Evolutionary conservation across 2,329 filamentous ascomycete genomes (phyloP), one percentile per base, ranked within the genome.

Genomic region (Aspergillus phoenicis): DNA sequence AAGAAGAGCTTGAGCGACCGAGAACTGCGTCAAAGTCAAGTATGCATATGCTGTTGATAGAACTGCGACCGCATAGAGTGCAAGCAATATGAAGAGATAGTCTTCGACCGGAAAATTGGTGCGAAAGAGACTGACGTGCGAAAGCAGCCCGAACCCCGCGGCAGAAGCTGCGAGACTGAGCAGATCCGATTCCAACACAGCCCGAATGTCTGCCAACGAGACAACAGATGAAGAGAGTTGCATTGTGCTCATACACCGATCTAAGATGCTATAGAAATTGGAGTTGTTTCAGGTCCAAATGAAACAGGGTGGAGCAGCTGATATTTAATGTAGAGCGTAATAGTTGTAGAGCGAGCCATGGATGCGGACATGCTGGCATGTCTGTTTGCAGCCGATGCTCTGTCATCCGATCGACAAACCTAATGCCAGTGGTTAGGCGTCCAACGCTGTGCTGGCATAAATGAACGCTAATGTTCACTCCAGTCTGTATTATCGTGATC

Each of bases 91-190:
- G 22, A 60, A 55, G n/a, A 62, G 41, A 45, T 62, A 51, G 11
- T 58, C 48, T 52, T 62, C 62, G 17, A 54, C 54, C 11, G 60
- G 60, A 13, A 64, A 58, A 33, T 7, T 48, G 11, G 56, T 55
- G 24, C 57, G 53, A 38, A 62, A 62, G 17, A 62, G 5, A 6
- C 26, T 53, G 20, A 53, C 4, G 38, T 60, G 62, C 22, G 43
- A 33, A 11, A 60, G 15, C n/a, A 58, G 15, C 15, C 57, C 62
- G 0, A 58, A 22, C 11, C 38, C 20, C 2, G 54, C 38, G 26
- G 53, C 45, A 22, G 52, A 49, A 13, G 52, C 33, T 2, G 20
- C 24, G 2, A 60, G 52, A 5, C 28, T 60, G 43, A 17, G 26
- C 24, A 43, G 24, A 30, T 55, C 52, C 24, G 24, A 43, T 13